Evolutionary conservation across 768 basidiomycete genomes (phyloP).

Genomic region (Rhizopogon salebrosus): DNA sequence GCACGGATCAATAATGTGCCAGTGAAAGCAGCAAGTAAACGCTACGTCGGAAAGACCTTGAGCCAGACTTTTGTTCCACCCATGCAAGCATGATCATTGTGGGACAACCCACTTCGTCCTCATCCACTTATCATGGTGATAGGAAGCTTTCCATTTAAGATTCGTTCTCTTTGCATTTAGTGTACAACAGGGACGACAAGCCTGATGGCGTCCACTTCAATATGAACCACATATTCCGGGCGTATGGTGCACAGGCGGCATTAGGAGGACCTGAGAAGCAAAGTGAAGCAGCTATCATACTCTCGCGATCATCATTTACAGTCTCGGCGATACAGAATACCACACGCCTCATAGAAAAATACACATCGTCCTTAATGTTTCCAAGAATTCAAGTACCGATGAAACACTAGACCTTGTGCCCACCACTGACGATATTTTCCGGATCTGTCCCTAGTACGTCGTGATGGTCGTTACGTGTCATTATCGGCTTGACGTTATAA

Average conservation of each 20-base stretch:
- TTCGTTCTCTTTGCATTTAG: too few species aligned
- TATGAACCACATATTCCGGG: neutral
- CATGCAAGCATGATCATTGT: too few species aligned
- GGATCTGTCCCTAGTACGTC: conserved; percentile 2
- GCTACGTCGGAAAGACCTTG: too few species aligned
- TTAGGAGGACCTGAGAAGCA: neutral
- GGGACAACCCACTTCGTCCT: too few species aligned
- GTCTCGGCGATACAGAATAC: neutral
- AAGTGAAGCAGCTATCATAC: neutral
- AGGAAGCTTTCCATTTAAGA: too few species aligned
- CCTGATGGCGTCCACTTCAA: neutral
- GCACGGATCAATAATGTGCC: too few species aligned
- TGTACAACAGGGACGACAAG: neutral
- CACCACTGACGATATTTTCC: neutral
- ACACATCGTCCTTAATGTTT: neutral
- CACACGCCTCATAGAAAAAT: neutral
- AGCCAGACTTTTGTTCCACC: too few species aligned
- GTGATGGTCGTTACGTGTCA: neutral
- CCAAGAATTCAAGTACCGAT: neutral
- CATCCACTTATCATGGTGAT: too few species aligned
- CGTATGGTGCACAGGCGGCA: fast-evolving
- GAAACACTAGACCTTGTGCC: neutral
- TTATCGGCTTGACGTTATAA: neutral
- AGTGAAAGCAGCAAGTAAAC: too few species aligned
- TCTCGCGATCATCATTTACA: neutral